phyloP scores from a whole-genome alignment of 768 basidiomycete species.

The Tulasnella sp. region DNA sequence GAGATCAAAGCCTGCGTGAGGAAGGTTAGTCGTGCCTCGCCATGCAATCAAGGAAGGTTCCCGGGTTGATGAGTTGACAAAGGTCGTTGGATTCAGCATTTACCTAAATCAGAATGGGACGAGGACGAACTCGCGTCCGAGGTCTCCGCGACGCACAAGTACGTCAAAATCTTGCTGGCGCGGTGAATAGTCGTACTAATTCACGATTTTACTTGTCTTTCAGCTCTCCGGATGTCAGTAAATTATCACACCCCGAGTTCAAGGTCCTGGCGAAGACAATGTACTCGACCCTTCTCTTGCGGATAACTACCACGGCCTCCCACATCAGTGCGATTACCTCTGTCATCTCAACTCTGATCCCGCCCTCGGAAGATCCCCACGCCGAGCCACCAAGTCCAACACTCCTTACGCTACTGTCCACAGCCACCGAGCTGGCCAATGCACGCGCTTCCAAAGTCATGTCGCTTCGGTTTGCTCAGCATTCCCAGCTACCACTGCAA shows the following conservation, averaged over 20 bases:
- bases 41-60: neutral
- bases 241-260: constrained; percentile 39
- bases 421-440: constrained; percentile 82
- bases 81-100: constrained; percentile 41
- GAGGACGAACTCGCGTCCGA: constrained; percentile 44
- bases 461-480: constrained; percentile 69
- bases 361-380: neutral
- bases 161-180: neutral
- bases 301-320: constrained; percentile 2
- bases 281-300: constrained; percentile 4
- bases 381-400: constrained; percentile 31
- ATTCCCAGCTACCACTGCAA: constrained; percentile 62
- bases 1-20: constrained; percentile 57
- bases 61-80: constrained; percentile 21
- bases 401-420: constrained; percentile 64
- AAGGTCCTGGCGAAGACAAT: constrained; percentile 14
- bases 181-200: neutral
- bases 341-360: neutral
- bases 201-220: neutral
- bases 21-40: constrained; percentile 45
- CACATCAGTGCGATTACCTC: constrained; percentile 12
- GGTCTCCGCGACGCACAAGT: neutral
- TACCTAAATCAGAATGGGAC: constrained; percentile 53
- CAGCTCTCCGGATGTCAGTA: constrained; percentile 39
- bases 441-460: constrained; percentile 76